Evolutionary conservation across 768 basidiomycete genomes (phyloP).

Genomic region (Symmetrospora coprosmae): DNA sequence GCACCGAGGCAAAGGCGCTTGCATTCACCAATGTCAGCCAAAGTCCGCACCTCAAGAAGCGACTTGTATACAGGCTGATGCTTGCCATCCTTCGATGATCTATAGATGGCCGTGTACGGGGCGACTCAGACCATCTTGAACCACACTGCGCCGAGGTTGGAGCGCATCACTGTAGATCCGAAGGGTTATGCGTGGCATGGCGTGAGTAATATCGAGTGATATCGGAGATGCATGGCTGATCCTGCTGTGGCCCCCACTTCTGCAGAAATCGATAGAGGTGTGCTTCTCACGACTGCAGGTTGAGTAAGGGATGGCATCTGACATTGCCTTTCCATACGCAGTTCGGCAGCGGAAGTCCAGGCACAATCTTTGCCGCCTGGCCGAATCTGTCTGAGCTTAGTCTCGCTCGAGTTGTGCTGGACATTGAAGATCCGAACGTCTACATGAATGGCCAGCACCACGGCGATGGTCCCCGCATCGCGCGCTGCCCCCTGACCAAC

Average conservation of each 20-base stretch:
- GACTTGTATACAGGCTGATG: background rate
- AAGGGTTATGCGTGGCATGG: conserved; percentile 6
- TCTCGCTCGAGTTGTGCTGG: background rate
- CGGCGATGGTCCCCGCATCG: background rate
- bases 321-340: background rate
- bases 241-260: background rate
- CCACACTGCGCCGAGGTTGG: background rate
- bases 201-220: background rate
- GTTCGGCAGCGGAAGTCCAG: background rate
- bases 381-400: background rate
- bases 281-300: too few relatives aligned
- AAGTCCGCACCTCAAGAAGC: background rate
- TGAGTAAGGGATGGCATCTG: too few relatives aligned
- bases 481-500: background rate
- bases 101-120: background rate
- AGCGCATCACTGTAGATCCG: conserved; percentile 1
- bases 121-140: background rate
- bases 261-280: conserved; percentile 9
- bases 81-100: background rate
- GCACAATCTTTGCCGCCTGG: background rate
- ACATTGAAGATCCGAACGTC: background rate
- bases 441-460: background rate
- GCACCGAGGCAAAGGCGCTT: background rate
- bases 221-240: background rate
- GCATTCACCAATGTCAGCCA: conserved; percentile 1